Evolutionary conservation across 1,284 basidiomycete genomes (phyloP).

Genomic region (Volvariella surrecta): DNA sequence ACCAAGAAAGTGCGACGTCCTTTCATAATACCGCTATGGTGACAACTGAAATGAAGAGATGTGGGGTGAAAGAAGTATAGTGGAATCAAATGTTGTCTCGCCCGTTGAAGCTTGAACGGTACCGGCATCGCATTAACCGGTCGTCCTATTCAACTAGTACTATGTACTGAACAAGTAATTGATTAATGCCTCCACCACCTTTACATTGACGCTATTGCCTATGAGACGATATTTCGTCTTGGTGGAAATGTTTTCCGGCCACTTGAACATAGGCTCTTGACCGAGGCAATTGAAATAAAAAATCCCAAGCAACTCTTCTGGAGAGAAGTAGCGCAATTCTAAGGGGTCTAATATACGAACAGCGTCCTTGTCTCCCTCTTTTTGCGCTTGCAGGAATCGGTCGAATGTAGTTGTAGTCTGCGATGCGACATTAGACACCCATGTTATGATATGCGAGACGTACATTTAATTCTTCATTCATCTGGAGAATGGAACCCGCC

Average conservation of each 20-base stretch:
- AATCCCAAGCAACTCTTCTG: conserved; percentile 58
- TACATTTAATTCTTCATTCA: conserved; percentile 58
- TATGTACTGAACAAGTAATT: conserved; percentile 37
- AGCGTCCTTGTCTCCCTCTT: conserved; percentile 28
- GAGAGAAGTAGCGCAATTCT: conserved; percentile 62
- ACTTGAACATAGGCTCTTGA: conserved; percentile 31
- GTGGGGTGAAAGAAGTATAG: not conserved
- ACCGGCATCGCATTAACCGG: not conserved
- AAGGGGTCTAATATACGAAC: conserved; percentile 50
- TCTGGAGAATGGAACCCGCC: conserved; percentile 66
- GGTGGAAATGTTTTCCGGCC: conserved; percentile 49
- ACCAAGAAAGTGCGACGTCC: conserved; percentile 59
- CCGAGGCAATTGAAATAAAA: conserved; percentile 43
- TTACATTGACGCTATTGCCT: conserved; percentile 75
- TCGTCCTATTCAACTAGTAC: not conserved
- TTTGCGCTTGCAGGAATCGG: conserved; percentile 40
- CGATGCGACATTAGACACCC: conserved; percentile 2
- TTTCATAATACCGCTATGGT: conserved; percentile 18
- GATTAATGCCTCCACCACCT: conserved; percentile 50
- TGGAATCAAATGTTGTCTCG: not conserved
- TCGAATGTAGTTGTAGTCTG: conserved; percentile 60
- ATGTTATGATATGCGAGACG: conserved; percentile 14
- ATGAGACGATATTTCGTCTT: conserved; percentile 68
- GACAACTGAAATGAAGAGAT: not conserved
- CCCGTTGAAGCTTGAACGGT: not conserved